Evolutionary conservation across 2,329 filamentous ascomycete genomes (phyloP).

Genomic region (Bipolaris bicolor): DNA sequence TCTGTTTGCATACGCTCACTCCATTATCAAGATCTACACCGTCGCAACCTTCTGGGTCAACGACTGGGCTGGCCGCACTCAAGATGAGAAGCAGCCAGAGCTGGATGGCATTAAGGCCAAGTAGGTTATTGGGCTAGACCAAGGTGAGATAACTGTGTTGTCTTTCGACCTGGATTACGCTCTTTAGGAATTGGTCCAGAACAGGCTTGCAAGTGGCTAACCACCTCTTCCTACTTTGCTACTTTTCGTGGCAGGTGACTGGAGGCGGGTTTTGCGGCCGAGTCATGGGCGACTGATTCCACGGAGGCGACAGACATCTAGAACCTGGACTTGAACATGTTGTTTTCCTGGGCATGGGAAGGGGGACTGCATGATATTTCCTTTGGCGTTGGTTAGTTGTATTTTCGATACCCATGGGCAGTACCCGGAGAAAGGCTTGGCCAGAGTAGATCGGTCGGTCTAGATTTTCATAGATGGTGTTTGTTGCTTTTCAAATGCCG

Average conservation of each 20-base stretch:
- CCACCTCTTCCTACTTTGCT: not conserved
- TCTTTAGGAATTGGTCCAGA: not conserved
- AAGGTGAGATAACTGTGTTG: not conserved
- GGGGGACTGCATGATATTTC: not conserved
- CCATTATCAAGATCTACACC: slow-evolving; percentile 24
- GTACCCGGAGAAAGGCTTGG: not conserved
- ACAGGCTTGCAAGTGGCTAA: not conserved
- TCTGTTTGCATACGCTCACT: slow-evolving; percentile 28
- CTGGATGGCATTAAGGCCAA: not conserved
- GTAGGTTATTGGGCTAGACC: not conserved
- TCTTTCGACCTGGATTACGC: not conserved
- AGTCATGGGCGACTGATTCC: not conserved
- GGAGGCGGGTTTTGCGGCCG: not conserved
- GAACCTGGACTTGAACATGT: not conserved
- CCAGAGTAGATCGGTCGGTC: not conserved
- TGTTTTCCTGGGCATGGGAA: not conserved
- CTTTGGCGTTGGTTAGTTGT: not conserved
- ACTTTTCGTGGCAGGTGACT: not conserved
- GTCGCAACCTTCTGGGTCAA: slow-evolving; percentile 24
- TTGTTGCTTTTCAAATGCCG: not conserved
- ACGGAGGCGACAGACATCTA: not conserved
- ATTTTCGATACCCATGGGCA: slow-evolving; percentile 3
- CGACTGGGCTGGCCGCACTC: slow-evolving; percentile 22
- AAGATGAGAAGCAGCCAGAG: slow-evolving; percentile 4
- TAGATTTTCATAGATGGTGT: not conserved